Conservation (phyloP, 2,329 filamentous ascomycete genomes). For the Chaetomiaceae sp. region DNA sequence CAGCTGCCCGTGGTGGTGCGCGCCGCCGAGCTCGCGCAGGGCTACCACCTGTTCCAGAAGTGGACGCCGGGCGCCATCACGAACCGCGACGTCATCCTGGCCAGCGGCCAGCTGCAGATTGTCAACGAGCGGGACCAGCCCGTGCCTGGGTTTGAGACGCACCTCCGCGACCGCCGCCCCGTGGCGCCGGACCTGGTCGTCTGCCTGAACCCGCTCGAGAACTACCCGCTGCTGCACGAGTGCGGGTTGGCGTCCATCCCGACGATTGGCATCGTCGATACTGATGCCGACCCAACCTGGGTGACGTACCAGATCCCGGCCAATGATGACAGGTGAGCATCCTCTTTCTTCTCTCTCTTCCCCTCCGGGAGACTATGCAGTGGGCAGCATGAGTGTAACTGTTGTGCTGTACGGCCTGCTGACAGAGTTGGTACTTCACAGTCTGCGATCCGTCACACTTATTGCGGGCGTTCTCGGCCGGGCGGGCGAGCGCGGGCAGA, state of each 20-base stretch:
- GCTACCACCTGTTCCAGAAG: slow-evolving; percentile 84
- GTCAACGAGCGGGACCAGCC: slow-evolving; percentile 68
- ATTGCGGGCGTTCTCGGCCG: slow-evolving; percentile 81
- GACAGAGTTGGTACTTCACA: slow-evolving; percentile 32
- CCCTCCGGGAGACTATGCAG: background rate
- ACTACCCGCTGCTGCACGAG: slow-evolving; percentile 84
- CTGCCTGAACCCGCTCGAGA: slow-evolving; percentile 88
- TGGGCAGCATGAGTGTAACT: too few species aligned
- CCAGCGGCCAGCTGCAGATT: slow-evolving; percentile 62
- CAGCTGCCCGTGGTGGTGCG: slow-evolving; percentile 77
- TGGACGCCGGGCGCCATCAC: slow-evolving; percentile 92
- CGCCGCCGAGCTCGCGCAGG: slow-evolving; percentile 71
- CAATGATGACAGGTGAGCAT: slow-evolving; percentile 80
- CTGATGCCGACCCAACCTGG: slow-evolving; percentile 84
- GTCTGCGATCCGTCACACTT: slow-evolving; percentile 73
- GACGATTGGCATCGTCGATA: slow-evolving; percentile 92
- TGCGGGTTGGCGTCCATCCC: slow-evolving; percentile 84
- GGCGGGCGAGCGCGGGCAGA: slow-evolving; percentile 74
- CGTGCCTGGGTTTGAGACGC: slow-evolving; percentile 58
- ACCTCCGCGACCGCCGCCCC: slow-evolving; percentile 57
- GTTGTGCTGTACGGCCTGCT: background rate
- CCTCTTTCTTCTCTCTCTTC: background rate
- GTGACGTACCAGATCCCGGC: slow-evolving; percentile 95
- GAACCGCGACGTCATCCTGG: slow-evolving; percentile 87
- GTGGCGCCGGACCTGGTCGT: slow-evolving; percentile 87